Percentiles rank a stretch among this genome's conserved stretches.
Conservation (phyloP, 1,139 yeast species). For the Sugiyamaella xylanicola region DNA sequence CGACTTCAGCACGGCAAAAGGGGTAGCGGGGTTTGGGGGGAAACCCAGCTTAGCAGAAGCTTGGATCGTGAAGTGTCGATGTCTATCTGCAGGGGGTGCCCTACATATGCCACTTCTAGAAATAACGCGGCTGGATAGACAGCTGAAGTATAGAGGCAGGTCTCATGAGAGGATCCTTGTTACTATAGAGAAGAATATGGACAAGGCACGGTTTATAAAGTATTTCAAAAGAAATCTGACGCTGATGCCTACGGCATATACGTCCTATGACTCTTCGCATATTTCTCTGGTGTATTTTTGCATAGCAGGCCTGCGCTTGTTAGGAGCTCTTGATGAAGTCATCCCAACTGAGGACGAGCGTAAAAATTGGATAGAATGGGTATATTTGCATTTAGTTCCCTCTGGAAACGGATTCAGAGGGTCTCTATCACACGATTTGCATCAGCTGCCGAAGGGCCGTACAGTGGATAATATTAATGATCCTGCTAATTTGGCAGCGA, state of each 20-base stretch:
- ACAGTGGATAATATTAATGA: constrained; percentile 46
- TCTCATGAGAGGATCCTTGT: too few species aligned
- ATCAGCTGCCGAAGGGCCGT: background rate
- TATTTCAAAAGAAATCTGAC: constrained; percentile 41
- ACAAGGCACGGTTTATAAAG: constrained; percentile 28
- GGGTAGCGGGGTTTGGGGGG: background rate
- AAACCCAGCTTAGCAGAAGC: too few species aligned
- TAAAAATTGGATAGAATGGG: constrained; percentile 47
- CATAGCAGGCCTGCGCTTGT: constrained; percentile 59
- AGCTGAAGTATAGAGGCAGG: too few species aligned
- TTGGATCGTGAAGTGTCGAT: too few species aligned
- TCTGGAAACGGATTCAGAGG: constrained; percentile 58
- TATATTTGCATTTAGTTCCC: constrained; percentile 52
- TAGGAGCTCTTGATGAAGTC: constrained; percentile 46
- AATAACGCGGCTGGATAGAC: too few species aligned
- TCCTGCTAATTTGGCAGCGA: constrained; percentile 65
- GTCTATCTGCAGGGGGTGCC: too few species aligned
- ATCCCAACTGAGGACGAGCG: constrained; percentile 36
- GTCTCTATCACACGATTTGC: constrained; percentile 48
- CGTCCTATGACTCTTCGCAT: constrained; percentile 59
- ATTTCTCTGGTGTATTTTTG: constrained; percentile 68
- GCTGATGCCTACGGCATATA: constrained; percentile 41
- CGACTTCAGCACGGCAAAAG: background rate
- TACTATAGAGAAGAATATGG: too few species aligned
- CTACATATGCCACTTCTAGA: too few species aligned